These are phyloP conservation scores for Naganishia sp. DNA, from an alignment of 1,284 basidiomycete genomes.

Conservation along the genomic window DNA sequence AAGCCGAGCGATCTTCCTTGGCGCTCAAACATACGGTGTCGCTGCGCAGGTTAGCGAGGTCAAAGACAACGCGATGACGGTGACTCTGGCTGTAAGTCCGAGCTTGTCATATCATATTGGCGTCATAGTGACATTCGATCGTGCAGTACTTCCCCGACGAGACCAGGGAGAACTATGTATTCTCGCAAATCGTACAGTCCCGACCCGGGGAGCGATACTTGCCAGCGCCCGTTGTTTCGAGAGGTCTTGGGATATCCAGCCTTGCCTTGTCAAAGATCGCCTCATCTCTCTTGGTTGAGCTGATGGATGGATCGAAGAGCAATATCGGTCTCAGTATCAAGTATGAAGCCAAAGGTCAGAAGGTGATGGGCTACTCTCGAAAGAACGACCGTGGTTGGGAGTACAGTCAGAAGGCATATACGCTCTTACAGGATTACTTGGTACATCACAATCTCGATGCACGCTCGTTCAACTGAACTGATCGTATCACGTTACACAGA, in stretches of 20 bases:
- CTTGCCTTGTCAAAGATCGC: slow-evolving; percentile 85
- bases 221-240: slow-evolving; percentile 72
- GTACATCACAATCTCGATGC: slow-evolving; percentile 48
- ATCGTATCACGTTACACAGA: slow-evolving; percentile 50
- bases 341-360: slow-evolving; percentile 93
- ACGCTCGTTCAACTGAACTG: slow-evolving; percentile 2
- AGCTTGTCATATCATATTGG: slow-evolving; percentile 12
- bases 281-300: slow-evolving; percentile 84
- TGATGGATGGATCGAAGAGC: slow-evolving; percentile 69
- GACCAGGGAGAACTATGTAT: slow-evolving; percentile 72
- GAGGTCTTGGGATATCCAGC: slow-evolving; percentile 68
- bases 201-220: slow-evolving; percentile 66
- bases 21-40: slow-evolving; percentile 88
- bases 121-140: slow-evolving; percentile 3
- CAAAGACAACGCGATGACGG: slow-evolving; percentile 66
- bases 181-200: slow-evolving; percentile 66
- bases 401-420: slow-evolving; percentile 82
- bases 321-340: slow-evolving; percentile 94
- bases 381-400: slow-evolving; percentile 89
- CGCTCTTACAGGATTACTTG: slow-evolving; percentile 82
- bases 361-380: slow-evolving; percentile 90
- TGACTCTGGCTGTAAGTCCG: slow-evolving; percentile 72
- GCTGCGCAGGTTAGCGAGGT: slow-evolving; percentile 83
- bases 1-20: slow-evolving; percentile 92
- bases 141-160: slow-evolving; percentile 82